Percentiles rank a stretch among this genome's conserved stretches.
Evolutionary conservation across 352 stramenopile species (phyloP).

Genomic region (Pelagophyceae sp.): DNA sequence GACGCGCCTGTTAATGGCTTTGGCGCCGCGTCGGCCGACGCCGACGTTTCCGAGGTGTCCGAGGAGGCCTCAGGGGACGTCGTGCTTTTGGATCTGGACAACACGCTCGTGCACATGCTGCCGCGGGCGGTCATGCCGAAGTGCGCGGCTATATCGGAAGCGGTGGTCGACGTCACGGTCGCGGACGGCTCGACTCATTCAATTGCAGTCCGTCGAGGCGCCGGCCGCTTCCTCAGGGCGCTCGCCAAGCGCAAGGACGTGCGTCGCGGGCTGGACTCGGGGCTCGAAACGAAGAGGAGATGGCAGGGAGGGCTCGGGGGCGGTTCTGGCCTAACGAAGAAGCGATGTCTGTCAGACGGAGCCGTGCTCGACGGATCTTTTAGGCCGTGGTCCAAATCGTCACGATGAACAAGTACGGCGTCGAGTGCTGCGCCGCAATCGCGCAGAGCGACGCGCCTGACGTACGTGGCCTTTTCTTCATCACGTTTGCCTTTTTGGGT

Average conservation of each 20-base stretch:
- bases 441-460: background rate
- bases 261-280: no score
- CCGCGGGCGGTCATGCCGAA: background rate
- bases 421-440: background rate
- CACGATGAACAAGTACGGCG: background rate
- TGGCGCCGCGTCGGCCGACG: no score
- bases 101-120: background rate
- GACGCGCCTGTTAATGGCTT: no score
- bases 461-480: no score
- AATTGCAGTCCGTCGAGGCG: background rate
- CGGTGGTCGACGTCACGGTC: background rate
- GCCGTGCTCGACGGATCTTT: no score
- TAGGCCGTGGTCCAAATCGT: background rate
- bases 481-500: no score
- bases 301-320: no score
- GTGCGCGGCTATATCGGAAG: background rate
- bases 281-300: no score
- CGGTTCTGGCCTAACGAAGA: no score
- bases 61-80: no score
- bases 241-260: background rate
- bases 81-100: background rate
- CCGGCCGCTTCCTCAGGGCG: background rate
- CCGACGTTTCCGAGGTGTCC: no score
- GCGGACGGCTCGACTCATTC: background rate
- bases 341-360: no score